Conservation (phyloP, 176 grass and related monocot species). For the Aechmea fasciata region DNA sequence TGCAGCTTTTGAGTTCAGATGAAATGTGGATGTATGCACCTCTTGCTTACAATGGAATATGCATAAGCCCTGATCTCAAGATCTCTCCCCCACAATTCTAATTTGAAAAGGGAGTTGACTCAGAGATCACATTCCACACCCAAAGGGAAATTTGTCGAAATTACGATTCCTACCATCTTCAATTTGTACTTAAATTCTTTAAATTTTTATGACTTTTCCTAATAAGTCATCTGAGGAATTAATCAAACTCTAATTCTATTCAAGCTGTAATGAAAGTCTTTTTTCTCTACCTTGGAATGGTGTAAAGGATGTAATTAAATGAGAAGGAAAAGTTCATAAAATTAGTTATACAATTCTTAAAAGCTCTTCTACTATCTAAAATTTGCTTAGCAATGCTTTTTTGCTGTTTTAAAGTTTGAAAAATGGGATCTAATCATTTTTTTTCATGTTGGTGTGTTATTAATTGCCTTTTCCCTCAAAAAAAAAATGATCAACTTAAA, state of each 20-base stretch:
- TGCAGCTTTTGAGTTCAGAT: constrained; percentile 89
- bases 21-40: constrained; percentile 97
- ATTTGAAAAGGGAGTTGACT: constrained; percentile 6
- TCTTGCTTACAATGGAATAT: constrained; percentile 76
- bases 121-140: constrained; percentile 24
- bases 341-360: too few relatives aligned
- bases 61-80: constrained; percentile 62
- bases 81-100: constrained; percentile 31
- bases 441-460: too few relatives aligned
- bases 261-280: too few relatives aligned
- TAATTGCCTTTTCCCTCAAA: too few relatives aligned
- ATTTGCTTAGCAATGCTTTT: too few relatives aligned
- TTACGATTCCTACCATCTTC: constrained; percentile 16
- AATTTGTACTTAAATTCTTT: neutral
- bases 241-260: neutral
- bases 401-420: too few relatives aligned
- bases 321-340: too few relatives aligned
- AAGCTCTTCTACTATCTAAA: too few relatives aligned
- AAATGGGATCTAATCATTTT: too few relatives aligned
- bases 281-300: too few relatives aligned
- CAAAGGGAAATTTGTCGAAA: constrained; percentile 19
- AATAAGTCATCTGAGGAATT: neutral
- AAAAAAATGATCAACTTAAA: too few relatives aligned
- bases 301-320: too few relatives aligned
- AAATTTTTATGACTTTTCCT: neutral